These are phyloP conservation scores for Haberlea rhodopensis DNA, from an alignment of 257 asterid genomes.

Conservation along the genomic window DNA sequence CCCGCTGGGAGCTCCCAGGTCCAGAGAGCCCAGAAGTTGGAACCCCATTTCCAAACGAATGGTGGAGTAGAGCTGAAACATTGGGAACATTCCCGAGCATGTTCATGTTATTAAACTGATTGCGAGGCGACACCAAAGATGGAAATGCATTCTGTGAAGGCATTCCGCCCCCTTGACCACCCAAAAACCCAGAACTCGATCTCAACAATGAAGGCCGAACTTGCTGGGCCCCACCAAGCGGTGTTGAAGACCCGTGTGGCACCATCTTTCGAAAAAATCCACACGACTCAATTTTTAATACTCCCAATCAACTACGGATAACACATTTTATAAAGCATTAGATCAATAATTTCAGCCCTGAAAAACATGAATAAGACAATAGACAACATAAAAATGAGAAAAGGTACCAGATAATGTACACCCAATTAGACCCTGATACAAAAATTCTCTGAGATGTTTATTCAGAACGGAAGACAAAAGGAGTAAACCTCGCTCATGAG, in stretches of 20 bases:
- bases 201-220: conserved; percentile 65
- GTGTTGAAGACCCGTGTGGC: conserved; percentile 77
- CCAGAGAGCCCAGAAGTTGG: conserved; percentile 61
- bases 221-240: conserved; percentile 64
- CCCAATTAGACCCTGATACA: no score
- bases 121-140: conserved; percentile 68
- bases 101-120: conserved; percentile 62
- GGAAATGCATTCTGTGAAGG: conserved; percentile 60
- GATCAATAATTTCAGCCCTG: no score
- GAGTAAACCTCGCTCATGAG: conserved; percentile 27
- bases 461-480: neutral
- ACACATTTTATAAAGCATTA: no score
- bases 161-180: conserved; percentile 78
- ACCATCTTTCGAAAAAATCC: conserved; percentile 50
- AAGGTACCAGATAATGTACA: no score
- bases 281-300: conserved; percentile 22
- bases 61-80: conserved; percentile 66
- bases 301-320: no score
- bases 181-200: conserved; percentile 70
- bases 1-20: conserved; percentile 59
- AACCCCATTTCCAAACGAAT: conserved; percentile 71
- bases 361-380: no score
- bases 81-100: conserved; percentile 68
- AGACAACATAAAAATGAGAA: no score
- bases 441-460: no score